Conservation (phyloP, 257 asterid species). For the Lithospermum erythrorhizon region DNA sequence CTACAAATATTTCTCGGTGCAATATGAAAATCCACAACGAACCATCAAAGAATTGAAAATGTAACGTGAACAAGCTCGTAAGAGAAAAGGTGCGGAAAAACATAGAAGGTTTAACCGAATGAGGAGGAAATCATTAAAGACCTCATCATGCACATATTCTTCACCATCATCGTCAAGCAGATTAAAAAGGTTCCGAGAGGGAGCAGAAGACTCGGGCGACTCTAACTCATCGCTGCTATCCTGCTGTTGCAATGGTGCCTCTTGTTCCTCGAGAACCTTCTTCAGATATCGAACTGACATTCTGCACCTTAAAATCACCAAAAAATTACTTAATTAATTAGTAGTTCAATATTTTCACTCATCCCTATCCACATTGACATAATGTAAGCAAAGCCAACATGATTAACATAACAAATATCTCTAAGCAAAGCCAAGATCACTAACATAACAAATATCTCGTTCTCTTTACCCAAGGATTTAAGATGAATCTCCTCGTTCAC, state of each 20-base stretch:
- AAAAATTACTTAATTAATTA: too few species aligned
- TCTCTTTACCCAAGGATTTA: too few species aligned
- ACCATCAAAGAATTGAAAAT: too few species aligned
- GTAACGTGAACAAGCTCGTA: neutral
- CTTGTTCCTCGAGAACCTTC: conserved; percentile 56
- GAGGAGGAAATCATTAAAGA: neutral
- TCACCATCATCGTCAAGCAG: conserved; percentile 35
- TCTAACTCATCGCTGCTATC: conserved; percentile 38
- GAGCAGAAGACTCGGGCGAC: conserved; percentile 29
- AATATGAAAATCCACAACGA: too few species aligned
- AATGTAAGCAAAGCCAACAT: neutral
- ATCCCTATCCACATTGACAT: neutral
- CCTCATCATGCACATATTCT: conserved; percentile 30
- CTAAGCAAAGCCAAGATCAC: too few species aligned
- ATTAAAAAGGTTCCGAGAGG: conserved; percentile 41
- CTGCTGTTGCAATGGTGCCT: conserved; percentile 25
- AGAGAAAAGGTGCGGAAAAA: neutral
- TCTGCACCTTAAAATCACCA: neutral
- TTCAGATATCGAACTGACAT: conserved; percentile 67
- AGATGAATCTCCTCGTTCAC: too few species aligned
- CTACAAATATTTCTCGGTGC: too few species aligned
- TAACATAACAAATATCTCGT: too few species aligned
- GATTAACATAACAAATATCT: too few species aligned
- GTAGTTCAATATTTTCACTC: too few species aligned
- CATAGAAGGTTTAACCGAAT: neutral